phyloP scores from a whole-genome alignment of 352 stramenopile species.

The Globisporangium abappressorium region DNA sequence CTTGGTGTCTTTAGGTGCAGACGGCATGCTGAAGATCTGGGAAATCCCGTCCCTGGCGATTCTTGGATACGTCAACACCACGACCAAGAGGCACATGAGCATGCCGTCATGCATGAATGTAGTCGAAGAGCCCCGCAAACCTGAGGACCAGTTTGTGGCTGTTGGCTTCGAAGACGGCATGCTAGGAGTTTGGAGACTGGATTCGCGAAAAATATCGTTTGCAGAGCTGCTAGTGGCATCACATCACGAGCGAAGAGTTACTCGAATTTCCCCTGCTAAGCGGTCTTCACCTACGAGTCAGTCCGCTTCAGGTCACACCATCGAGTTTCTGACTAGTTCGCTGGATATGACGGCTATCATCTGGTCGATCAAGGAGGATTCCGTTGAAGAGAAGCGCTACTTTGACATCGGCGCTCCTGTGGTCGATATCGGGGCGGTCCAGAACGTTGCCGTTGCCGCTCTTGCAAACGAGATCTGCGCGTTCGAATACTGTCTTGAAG shows the following conservation, averaged over 20 bases:
- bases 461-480: constrained; percentile 40
- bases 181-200: constrained; percentile 37
- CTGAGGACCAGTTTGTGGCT: constrained; percentile 12
- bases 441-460: constrained; percentile 25
- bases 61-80: constrained; percentile 37
- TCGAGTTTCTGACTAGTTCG: constrained; percentile 44
- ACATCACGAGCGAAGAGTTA: constrained; percentile 43
- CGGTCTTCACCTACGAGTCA: constrained; percentile 1
- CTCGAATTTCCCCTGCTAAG: constrained; percentile 23
- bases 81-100: constrained; percentile 21
- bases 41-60: constrained; percentile 33
- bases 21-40: constrained; percentile 67
- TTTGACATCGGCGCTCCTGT: constrained; percentile 59
- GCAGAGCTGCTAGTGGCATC: constrained; percentile 25
- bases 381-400: constrained; percentile 50
- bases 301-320: background rate
- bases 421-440: constrained; percentile 38
- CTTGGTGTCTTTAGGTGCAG: constrained; percentile 43
- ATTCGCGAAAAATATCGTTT: constrained; percentile 19
- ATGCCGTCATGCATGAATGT: constrained; percentile 40
- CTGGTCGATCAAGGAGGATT: constrained; percentile 31
- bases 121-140: constrained; percentile 6
- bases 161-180: constrained; percentile 61
- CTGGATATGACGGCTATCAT: constrained; percentile 68
- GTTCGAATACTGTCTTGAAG: constrained; percentile 14